Evolutionary conservation across 257 asterid species (phyloP), one percentile per base, ranked within the genome.

Genomic region (Catharanthus roseus): DNA sequence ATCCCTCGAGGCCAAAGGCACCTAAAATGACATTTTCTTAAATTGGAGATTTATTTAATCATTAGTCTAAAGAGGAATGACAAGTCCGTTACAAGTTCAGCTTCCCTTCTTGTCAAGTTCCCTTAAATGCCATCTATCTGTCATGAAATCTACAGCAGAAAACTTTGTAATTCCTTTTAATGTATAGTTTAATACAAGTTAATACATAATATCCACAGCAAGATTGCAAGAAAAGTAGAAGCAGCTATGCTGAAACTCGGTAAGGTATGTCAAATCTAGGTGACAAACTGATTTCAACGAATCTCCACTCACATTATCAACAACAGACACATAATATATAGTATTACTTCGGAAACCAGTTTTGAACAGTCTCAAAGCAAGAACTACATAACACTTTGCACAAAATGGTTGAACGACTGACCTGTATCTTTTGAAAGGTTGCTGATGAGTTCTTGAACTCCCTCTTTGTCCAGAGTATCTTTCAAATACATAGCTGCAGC

Each of bases 381-480:
- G 21, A 33, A 29, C 53, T n/a, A 49, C 16, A n/a, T 62, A 18
- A 13, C 26, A 38, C 28, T 15, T 1, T 1, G 15, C 54, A 38
- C 31, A 51, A 11, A 16, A 16, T 49, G 8, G 44, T 23, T 65
- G 56, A 51, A 34, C 21, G 42, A 38, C 67, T 34, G 28, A 91
- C 96, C 96, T 85, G 79, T 73, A 81, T 89, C 97, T 82, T 88
- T 90, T 71, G 96, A 85, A 68, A 88, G 96, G 83, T 78, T 91
- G 86, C 93, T 83, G 79, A 89, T 84, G 51, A 91, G 87, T 75
- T 88, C 95, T 68, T 87, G 93, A 72, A 89, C 80, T 58, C 97
- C 97, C 69, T 89, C 93, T 76, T 82, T 88, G 80, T 86, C 96
- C 68, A 91, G 81, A 71, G 97, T 87, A 84, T 89, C 85, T 75